Conservation (phyloP, 2,329 filamentous ascomycete species). For the Phyllosticta paracitricarpa region DNA sequence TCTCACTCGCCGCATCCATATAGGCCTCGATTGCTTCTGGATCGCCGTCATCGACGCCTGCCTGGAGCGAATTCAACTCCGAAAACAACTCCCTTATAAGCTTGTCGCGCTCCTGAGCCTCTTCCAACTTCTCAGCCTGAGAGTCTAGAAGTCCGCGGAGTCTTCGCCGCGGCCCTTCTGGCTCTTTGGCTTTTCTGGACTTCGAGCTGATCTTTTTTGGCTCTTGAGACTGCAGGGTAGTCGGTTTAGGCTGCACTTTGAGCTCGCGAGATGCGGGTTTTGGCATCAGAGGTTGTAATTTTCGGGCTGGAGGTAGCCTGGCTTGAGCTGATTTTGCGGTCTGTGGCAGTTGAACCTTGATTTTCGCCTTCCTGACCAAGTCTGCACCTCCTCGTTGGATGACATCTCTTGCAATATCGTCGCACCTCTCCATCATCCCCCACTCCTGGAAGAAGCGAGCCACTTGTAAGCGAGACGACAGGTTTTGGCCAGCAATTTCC, state of each 20-base stretch:
- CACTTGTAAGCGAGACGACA: constrained; percentile 68
- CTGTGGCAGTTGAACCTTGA: constrained; percentile 14
- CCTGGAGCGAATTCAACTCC: constrained; percentile 33
- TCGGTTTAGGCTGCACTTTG: neutral
- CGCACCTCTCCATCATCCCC: constrained; percentile 47
- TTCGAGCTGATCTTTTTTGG: neutral
- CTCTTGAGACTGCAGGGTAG: constrained; percentile 5
- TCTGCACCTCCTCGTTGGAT: constrained; percentile 50
- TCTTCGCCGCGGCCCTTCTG: constrained; percentile 1
- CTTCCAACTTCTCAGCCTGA: constrained; percentile 8
- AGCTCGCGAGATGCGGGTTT: neutral
- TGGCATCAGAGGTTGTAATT: neutral
- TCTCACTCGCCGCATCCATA: constrained; percentile 47
- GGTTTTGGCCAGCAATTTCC: constrained; percentile 58
- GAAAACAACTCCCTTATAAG: constrained; percentile 33
- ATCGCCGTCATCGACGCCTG: constrained; percentile 39
- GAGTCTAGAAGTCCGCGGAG: constrained; percentile 6
- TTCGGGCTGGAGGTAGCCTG: neutral
- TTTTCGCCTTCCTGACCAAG: constrained; percentile 35
- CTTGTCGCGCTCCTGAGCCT: constrained; percentile 24
- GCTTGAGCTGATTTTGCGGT: neutral
- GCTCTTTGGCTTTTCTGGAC: neutral
- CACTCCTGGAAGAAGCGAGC: constrained; percentile 71
- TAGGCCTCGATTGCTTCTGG: constrained; percentile 44
- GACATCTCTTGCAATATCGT: constrained; percentile 49